Evolutionary conservation across 768 basidiomycete species (phyloP), one percentile per base, ranked within the genome.

Genomic region (Termitomyces sp.): DNA sequence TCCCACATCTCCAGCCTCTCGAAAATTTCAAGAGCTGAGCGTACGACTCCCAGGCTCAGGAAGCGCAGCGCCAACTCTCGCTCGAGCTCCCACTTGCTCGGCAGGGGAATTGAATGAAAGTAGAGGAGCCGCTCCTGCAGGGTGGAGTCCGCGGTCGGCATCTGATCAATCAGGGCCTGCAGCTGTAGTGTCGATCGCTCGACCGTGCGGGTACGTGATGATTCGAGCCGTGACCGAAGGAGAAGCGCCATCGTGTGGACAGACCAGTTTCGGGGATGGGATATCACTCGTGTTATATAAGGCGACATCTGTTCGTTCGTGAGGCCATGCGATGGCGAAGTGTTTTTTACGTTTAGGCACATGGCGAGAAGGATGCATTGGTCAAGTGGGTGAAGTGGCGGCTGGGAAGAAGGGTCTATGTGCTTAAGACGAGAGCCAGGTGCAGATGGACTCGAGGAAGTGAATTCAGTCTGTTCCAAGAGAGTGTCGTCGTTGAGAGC

Each of bases 1-100:
- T 97, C 97, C 96, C 96, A 99, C 94, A 98, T 94, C 76, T 98
- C 95, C 62, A 98, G 79, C 39, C 92, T 83, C 75, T 94, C 90
- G 70, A 94, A 98, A 58, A 98, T 96, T 72, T 91, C 96, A 53
- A 98, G 78, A 0, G 97, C 96, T 5, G 92, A 94, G 66, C 88
- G 88, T 61, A 91, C 81, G 59, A 96, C 94, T 16, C 97, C 97
- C 53, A 98, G 79, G 49, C 85, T 82, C 65, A 95, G 77, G 76
- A 90, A 95, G 57, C 93, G 84, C 66, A 81, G 73, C 1, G 94
- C 97, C 24, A 99, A 82, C 73, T 99, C 97, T 45, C 84, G 82
- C 70, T 98, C 93, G 79, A 98, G 83, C 68, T 92, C 92, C 97
- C 97, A 99, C 67, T 87, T 89, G 66, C 87, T 90, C 7, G 96